Evolutionary conservation across 345 rosid genomes (phyloP).

Genomic region (Tarenaya hassleriana): DNA sequence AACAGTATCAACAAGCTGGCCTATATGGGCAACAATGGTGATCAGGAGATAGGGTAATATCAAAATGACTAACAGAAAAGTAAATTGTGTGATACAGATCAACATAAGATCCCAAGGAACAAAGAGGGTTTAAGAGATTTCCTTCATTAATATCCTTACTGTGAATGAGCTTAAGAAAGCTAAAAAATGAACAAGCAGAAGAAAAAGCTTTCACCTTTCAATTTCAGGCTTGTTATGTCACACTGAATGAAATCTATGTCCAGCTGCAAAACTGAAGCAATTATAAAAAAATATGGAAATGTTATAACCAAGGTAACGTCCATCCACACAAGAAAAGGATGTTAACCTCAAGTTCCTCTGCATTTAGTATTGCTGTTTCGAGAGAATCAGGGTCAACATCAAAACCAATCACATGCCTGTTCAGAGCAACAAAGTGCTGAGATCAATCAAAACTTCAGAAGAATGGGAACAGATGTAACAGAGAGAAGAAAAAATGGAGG

Average conservation of each 20-base stretch:
- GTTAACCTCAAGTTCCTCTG: conserved; percentile 76
- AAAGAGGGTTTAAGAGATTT: background rate
- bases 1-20: conserved; percentile 63
- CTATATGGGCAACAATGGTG: conserved; percentile 27
- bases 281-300: conserved; percentile 5
- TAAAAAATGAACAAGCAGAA: background rate
- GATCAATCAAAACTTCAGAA: conserved; percentile 2
- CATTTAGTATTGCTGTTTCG: conserved; percentile 63
- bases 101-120: background rate
- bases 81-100: background rate
- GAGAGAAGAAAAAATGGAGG: background rate
- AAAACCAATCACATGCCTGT: conserved; percentile 68
- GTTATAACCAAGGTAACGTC: conserved; percentile 6
- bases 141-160: no score
- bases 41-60: conserved; percentile 10
- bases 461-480: conserved; percentile 2
- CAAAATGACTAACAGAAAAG: background rate
- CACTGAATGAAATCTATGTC: conserved; percentile 68
- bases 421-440: conserved; percentile 1
- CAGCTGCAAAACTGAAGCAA: conserved; percentile 43
- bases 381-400: conserved; percentile 77
- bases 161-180: no score
- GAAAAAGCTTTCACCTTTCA: conserved; percentile 49
- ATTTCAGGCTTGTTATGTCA: conserved; percentile 52
- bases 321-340: conserved; percentile 8